These are phyloP conservation scores for Plantago rigida DNA, from an alignment of 305 asterid genomes.

Conservation along the genomic window DNA sequence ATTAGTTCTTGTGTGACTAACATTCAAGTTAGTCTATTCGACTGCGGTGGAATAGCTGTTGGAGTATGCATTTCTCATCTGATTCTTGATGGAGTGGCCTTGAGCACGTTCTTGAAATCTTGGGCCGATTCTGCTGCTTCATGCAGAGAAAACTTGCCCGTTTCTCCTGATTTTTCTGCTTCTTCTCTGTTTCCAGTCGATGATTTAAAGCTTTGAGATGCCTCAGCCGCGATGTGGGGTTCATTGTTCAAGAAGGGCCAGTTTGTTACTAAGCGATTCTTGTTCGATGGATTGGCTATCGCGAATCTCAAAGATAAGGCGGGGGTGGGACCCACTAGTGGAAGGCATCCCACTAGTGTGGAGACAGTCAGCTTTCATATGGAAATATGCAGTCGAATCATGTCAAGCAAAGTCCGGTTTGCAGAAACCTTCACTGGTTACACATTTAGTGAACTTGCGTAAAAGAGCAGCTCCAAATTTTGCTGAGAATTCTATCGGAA, in stretches of 20 bases:
- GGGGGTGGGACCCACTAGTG: slow-evolving; percentile 1
- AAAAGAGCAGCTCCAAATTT: slow-evolving; percentile 41
- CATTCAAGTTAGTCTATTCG: slow-evolving; percentile 43
- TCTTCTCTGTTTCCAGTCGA: slow-evolving; percentile 40
- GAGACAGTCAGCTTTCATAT: slow-evolving; percentile 57
- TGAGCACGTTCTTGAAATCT: slow-evolving; percentile 40
- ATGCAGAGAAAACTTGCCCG: background rate
- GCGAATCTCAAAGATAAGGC: slow-evolving; percentile 31
- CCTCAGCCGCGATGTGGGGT: slow-evolving; percentile 49
- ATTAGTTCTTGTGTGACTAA: slow-evolving; percentile 38
- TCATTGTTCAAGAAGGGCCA: slow-evolving; percentile 49
- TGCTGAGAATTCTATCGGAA: slow-evolving; percentile 37
- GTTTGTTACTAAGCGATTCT: slow-evolving; percentile 49
- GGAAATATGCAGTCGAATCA: slow-evolving; percentile 42
- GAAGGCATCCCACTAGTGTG: slow-evolving; percentile 35
- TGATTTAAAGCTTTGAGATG: slow-evolving; percentile 42
- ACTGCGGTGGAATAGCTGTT: slow-evolving; percentile 69
- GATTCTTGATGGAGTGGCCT: slow-evolving; percentile 57
- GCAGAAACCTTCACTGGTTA: slow-evolving; percentile 36
- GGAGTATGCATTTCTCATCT: slow-evolving; percentile 59
- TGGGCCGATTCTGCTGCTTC: slow-evolving; percentile 41
- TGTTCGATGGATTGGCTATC: slow-evolving; percentile 39
- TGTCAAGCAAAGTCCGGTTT: slow-evolving; percentile 21
- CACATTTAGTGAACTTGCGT: slow-evolving; percentile 58
- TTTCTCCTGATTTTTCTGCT: slow-evolving; percentile 40